A percentile compares a stretch with the other conserved stretches of the same genome.
phyloP scores from a whole-genome alignment of 176 grass and related monocot species.

The Rhipidocladum racemiflorum region DNA sequence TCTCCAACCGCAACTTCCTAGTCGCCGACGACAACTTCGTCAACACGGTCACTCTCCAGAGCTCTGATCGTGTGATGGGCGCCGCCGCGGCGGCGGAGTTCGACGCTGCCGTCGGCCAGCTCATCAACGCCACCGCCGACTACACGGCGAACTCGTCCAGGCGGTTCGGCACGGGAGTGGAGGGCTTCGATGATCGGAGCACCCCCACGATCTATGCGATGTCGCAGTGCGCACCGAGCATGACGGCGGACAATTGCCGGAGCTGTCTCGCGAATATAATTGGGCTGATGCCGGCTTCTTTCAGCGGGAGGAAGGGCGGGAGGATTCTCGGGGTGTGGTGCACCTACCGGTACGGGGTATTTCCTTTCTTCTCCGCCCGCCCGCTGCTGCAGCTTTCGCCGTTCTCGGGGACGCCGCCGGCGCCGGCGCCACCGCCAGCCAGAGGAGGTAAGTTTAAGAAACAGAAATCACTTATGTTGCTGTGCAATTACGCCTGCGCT shows the following conservation, averaged over 20 bases:
- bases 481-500: no score
- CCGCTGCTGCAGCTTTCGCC: slow-evolving; percentile 10
- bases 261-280: background rate
- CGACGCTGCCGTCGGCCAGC: background rate
- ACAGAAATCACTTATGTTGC: background rate
- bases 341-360: slow-evolving; percentile 1
- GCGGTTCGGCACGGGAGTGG: background rate
- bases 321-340: background rate
- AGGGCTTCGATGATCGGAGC: background rate
- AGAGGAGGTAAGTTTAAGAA: background rate
- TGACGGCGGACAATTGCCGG: background rate
- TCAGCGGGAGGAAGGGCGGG: background rate
- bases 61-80: background rate
- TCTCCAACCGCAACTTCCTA: background rate
- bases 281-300: background rate
- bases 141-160: background rate
- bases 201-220: background rate
- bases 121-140: background rate
- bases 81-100: background rate
- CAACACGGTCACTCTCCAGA: background rate
- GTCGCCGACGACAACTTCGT: background rate
- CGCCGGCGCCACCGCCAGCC: background rate
- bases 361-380: slow-evolving; percentile 24
- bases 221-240: background rate
- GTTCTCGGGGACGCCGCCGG: background rate